Evolutionary conservation across 768 basidiomycete species (phyloP).

Genomic region (Mycena vitilis): DNA sequence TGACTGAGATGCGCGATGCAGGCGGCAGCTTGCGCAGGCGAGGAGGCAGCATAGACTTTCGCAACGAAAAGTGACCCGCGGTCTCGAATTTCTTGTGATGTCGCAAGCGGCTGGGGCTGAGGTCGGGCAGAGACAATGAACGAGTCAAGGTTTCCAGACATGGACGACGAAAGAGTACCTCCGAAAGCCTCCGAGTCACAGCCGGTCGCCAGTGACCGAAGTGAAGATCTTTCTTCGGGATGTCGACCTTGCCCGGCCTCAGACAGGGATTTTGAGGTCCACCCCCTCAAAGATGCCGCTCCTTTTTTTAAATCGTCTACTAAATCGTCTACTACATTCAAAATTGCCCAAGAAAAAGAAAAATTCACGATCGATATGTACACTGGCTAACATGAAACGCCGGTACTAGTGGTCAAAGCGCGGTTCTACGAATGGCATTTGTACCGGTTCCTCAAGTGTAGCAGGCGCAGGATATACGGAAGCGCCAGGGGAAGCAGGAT

Average conservation of each 20-base stretch:
- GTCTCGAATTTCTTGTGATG: constrained; percentile 82
- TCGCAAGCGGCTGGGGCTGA: constrained; percentile 58
- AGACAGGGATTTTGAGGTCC: too few species aligned
- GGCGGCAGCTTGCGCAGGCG: constrained; percentile 61
- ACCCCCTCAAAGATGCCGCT: too few species aligned
- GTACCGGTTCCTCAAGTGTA: neutral
- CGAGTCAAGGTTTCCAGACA: constrained; percentile 56
- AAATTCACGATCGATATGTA: too few species aligned
- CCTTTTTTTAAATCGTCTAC: too few species aligned
- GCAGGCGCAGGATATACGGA: neutral
- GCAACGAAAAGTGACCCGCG: constrained; percentile 80
- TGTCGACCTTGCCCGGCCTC: too few species aligned
- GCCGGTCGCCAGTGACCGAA: too few species aligned
- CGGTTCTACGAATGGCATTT: constrained; percentile 9
- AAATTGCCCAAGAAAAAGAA: neutral
- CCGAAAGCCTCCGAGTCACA: too few species aligned
- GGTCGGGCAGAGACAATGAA: constrained; percentile 63
- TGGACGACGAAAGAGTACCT: too few species aligned
- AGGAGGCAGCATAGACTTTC: constrained; percentile 66
- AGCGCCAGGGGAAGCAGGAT: neutral
- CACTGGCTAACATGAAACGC: too few species aligned
- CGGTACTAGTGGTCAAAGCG: neutral
- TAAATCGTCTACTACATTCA: too few species aligned
- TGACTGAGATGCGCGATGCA: constrained; percentile 65
- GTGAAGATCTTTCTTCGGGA: too few species aligned